Base-by-base conservation (phyloP, 1,139 yeast species). In the Geotrichum carabidarum region DNA sequence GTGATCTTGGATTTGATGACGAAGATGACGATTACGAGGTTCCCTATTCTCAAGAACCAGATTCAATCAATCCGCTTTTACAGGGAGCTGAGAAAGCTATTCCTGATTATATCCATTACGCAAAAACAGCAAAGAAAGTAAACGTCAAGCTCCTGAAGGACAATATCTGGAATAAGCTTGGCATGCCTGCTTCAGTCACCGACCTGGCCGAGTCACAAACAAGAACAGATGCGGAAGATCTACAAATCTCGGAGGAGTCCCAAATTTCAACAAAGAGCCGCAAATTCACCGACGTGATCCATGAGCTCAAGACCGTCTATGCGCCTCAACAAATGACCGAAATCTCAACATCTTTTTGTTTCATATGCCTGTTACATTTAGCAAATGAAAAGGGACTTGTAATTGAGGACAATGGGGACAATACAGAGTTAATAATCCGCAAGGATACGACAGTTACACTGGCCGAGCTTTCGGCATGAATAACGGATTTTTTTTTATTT, bases 371-470 rank as follows among this genome's bases (percentile, higher is more conserved):
- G 59, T 72, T 89, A 41, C 97, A 90, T 71, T 75, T 90, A 61
- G 96, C 97, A 8, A 90, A 90, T 66, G 97, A 90, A 66, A 88
- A 89, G 65, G 93, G 93, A 0, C 74, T 90, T 47, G 69, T 75
- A 2, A 80, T 93, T n/a, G 72, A 77, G 15, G 78, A 82, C 58
- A 82, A 76, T 40, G 81, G 77, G 0, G 72, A 73, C 32, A 76
- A 80, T 61, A 79, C 78, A 48, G 93, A 89, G 66, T 72, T 89
- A 54, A 67, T 64, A 36, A 81, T 83, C 48, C 57, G 58, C 36
- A 63, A 63, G 58, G 70, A 67, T 43, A 58, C 65, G 30, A 57
- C 53, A 22, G 65, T 62, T 4, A 43, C 48, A 4, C 27, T 41
- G 6, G 48, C 47, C 11, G 57, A 56, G 48, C 53, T 56, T 30